Base-by-base conservation (phyloP, 257 asterid genomes). In the Ballota nigra region DNA sequence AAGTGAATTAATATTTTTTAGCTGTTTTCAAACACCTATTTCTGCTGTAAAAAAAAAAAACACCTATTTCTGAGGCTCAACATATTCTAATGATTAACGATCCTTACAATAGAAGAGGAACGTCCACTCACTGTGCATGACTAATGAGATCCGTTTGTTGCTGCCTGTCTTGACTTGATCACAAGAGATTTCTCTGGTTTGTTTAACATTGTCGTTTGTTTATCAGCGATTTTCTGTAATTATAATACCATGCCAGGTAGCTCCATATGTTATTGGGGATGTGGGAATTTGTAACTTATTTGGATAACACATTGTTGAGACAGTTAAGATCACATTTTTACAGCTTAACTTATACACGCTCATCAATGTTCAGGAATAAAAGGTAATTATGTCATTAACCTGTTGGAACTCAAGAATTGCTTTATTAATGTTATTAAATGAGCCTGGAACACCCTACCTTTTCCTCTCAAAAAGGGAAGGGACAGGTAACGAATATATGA, bases 1-100 rank as follows among this genome's bases (percentile, higher is more conserved):
- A 51, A 74, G 26, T 57, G 65, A 40, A 66, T 31, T 47, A 47
- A 23, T 60, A 29, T 11, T 40, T 41, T 24, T 62, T 69, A 56
- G 47, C 23, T 49, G 66, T 16, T 63, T 10, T 29, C 62, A 26
- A 3, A 71, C 63, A 61, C 61, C 45, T 51, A 6, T 57, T 29
- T 53, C 66, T 36, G 68, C n/a, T n/a, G n/a, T n/a, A n/a, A n/a
- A n/a, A n/a, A n/a, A n/a, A n/a, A n/a, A n/a, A 26, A 3, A 71
- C 63, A 61, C 61, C 45, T 51, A 6, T 57, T 29, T 53, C 66
- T 36, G 68, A 38, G 36, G 45, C 28, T 70, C 56, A 36, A 0
- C 59, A 34, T 18, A 38, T 67, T 28, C 62, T 18, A 16, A 47
- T 10, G 47, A 53, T 22, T 34, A 59, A 23, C 64, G 40, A 65